Conservation (phyloP, 2,329 filamentous ascomycete species). For the Calonectria honghensis region DNA sequence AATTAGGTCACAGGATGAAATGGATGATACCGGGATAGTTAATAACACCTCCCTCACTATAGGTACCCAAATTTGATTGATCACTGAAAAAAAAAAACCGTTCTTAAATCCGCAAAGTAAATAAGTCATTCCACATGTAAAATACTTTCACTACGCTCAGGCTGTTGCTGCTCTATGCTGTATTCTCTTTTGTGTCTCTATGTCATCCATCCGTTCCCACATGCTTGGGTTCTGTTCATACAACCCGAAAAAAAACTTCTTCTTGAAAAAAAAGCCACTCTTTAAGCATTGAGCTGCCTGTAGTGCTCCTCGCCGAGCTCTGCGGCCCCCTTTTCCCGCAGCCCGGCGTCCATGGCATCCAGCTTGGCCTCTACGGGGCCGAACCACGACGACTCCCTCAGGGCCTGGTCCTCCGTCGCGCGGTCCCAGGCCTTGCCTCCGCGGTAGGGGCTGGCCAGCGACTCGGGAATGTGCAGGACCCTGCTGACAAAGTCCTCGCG, state of each 20-base stretch:
- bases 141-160: constrained; percentile 37
- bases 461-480: constrained; percentile 56
- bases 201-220: background rate
- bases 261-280: background rate
- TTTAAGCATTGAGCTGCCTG: constrained; percentile 42
- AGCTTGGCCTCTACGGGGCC: constrained; percentile 44
- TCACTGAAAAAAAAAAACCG: background rate
- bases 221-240: background rate
- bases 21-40: constrained; percentile 38
- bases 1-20: constrained; percentile 33
- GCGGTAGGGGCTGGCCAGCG: constrained; percentile 52
- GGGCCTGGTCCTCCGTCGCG: constrained; percentile 48
- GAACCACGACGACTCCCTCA: constrained; percentile 56
- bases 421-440: constrained; percentile 52
- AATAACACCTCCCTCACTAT: constrained; percentile 6
- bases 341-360: constrained; percentile 32
- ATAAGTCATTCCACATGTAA: constrained; percentile 23
- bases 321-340: constrained; percentile 50
- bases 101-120: constrained; percentile 16
- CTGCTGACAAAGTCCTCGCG: constrained; percentile 65
- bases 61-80: constrained; percentile 17
- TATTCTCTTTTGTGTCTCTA: background rate
- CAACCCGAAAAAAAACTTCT: background rate
- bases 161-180: constrained; percentile 18
- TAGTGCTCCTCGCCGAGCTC: constrained; percentile 47